A percentile compares a stretch with the other conserved stretches of the same genome.
phyloP scores from a whole-genome alignment of 768 basidiomycete species.

The Tephrocybe sp. region DNA sequence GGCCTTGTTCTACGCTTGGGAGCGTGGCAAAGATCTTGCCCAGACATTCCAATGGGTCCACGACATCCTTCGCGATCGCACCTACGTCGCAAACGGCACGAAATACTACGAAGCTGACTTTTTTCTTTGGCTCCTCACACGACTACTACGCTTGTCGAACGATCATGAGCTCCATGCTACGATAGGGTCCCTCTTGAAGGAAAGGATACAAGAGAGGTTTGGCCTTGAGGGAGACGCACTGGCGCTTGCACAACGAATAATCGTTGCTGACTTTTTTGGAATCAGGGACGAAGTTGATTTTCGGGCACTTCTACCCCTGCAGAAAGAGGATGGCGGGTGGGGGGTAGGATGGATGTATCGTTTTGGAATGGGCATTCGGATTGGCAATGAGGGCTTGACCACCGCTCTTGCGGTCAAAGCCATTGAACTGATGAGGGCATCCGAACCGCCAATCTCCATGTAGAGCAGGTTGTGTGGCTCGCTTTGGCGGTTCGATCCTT shows the following conservation, averaged over 20 bases:
- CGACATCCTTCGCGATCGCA: conserved; percentile 47
- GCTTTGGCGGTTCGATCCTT: too few relatives aligned
- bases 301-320: conserved; percentile 42
- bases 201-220: conserved; percentile 48
- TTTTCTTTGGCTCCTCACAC: conserved; percentile 51
- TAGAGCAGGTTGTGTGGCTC: too few relatives aligned
- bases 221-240: conserved; percentile 50
- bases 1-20: conserved; percentile 47
- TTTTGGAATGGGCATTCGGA: conserved; percentile 46
- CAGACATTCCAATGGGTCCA: conserved; percentile 48
- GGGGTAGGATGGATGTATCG: conserved; percentile 56
- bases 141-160: conserved; percentile 37
- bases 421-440: conserved; percentile 30
- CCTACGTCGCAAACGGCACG: conserved; percentile 50
- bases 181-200: conserved; percentile 40
- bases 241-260: conserved; percentile 55
- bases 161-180: conserved; percentile 35
- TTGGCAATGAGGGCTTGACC: conserved; percentile 57
- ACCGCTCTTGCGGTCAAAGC: conserved; percentile 57
- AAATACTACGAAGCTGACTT: conserved; percentile 54
- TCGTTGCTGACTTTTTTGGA: conserved; percentile 42
- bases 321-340: conserved; percentile 58
- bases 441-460: too few relatives aligned
- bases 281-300: conserved; percentile 44
- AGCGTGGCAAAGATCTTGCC: conserved; percentile 44